These are phyloP conservation scores for Lomentospora prolificans DNA, from an alignment of 2,329 filamentous ascomycete genomes.

Conservation along the genomic window DNA sequence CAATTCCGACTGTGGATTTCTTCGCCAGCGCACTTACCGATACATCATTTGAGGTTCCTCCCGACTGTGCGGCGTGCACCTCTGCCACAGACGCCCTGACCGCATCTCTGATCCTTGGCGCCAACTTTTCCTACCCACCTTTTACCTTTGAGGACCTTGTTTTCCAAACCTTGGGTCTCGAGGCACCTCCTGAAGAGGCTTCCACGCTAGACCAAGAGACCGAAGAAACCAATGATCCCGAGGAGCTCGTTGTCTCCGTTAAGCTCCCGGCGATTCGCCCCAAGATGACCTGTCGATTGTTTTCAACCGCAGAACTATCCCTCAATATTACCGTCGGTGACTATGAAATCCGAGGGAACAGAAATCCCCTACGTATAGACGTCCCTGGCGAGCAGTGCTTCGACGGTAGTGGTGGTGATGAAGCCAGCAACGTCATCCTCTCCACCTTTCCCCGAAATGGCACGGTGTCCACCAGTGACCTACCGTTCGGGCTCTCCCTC, in stretches of 20 bases:
- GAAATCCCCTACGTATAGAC: constrained; percentile 15
- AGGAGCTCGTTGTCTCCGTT: constrained; percentile 11
- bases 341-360: constrained; percentile 9
- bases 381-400: constrained; percentile 14
- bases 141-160: constrained; percentile 25
- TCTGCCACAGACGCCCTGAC: constrained; percentile 20
- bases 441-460: constrained; percentile 7
- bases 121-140: constrained; percentile 23
- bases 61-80: constrained; percentile 9
- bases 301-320: constrained; percentile 14
- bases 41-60: not conserved
- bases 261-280: constrained; percentile 22
- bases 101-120: constrained; percentile 24
- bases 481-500: not conserved
- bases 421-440: constrained; percentile 14
- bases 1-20: constrained; percentile 19
- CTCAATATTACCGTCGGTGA: constrained; percentile 15
- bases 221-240: constrained; percentile 12
- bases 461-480: not conserved
- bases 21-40: constrained; percentile 19
- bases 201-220: constrained; percentile 8
- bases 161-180: constrained; percentile 16
- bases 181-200: constrained; percentile 8
- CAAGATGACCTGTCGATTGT: constrained; percentile 18
- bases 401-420: not conserved